Conservation (phyloP, 441 rosid genomes). For the Kokia cookei region DNA sequence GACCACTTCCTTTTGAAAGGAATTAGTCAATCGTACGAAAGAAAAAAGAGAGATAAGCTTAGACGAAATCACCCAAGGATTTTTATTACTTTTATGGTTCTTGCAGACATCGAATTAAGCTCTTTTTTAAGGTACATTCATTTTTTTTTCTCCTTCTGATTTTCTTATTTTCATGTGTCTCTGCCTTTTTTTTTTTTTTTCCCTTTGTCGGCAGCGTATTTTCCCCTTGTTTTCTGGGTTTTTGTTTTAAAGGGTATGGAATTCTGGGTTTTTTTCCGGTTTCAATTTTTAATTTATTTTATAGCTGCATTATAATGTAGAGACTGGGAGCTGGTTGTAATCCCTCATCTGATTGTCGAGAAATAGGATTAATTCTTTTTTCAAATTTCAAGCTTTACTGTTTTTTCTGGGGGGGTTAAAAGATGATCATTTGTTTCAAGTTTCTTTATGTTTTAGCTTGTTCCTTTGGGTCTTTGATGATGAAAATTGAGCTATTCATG, state of each 20-base stretch:
- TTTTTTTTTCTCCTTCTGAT: background rate
- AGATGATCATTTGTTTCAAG: background rate
- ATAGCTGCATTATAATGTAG: slow-evolving; percentile 4
- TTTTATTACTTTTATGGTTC: background rate
- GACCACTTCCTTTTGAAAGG: background rate
- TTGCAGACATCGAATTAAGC: background rate
- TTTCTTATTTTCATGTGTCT: background rate
- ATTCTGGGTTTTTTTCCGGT: background rate
- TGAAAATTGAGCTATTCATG: background rate
- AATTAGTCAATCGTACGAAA: background rate
- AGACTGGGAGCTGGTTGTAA: background rate
- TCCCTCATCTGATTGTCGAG: background rate
- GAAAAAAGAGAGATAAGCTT: background rate
- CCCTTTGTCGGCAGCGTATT: background rate
- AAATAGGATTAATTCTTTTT: background rate
- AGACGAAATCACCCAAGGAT: background rate
- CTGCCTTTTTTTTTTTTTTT: background rate
- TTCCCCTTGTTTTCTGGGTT: background rate
- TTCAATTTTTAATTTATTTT: background rate
- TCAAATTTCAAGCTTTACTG: background rate
- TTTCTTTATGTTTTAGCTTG: background rate
- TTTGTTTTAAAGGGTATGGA: background rate
- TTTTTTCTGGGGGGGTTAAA: background rate
- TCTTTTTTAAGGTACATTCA: slow-evolving; percentile 11
- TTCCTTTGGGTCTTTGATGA: background rate